These are phyloP conservation scores for Candida nanaspora DNA, from an alignment of 805 yeast genomes.

Conservation along the genomic window DNA sequence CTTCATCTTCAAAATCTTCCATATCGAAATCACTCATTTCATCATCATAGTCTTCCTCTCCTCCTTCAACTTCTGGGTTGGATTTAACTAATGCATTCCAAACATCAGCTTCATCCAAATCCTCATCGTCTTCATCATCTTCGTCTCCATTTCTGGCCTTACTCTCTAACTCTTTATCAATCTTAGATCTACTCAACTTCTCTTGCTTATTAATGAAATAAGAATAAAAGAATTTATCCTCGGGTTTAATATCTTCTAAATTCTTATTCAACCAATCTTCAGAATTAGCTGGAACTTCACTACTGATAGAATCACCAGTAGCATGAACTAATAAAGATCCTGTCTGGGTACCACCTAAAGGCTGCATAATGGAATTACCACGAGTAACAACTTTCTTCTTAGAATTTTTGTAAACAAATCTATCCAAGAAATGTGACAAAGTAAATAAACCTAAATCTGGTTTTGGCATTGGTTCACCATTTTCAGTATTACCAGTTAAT, in stretches of 20 bases:
- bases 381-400: slow-evolving; percentile 66
- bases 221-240: slow-evolving; percentile 82
- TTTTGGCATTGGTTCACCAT: slow-evolving; percentile 35
- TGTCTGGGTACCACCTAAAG: slow-evolving; percentile 79
- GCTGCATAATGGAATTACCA: slow-evolving; percentile 96
- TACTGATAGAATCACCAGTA: slow-evolving; percentile 28
- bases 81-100: slow-evolving; percentile 57
- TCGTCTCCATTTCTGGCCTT: slow-evolving; percentile 36
- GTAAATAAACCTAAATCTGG: slow-evolving; percentile 91
- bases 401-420: slow-evolving; percentile 91
- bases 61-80: slow-evolving; percentile 51
- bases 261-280: slow-evolving; percentile 74
- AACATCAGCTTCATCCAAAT: slow-evolving; percentile 45
- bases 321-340: slow-evolving; percentile 63
- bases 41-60: slow-evolving; percentile 28
- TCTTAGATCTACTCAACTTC: slow-evolving; percentile 26
- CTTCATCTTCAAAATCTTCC: slow-evolving; percentile 27
- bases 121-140: slow-evolving; percentile 33
- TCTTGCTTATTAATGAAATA: slow-evolving; percentile 64
- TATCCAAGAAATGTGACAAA: slow-evolving; percentile 83
- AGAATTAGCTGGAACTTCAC: slow-evolving; percentile 66
- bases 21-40: slow-evolving; percentile 32
- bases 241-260: slow-evolving; percentile 66
- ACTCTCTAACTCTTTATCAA: slow-evolving; percentile 36
- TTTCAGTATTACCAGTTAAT: slow-evolving; percentile 37